These are phyloP conservation scores for Cyanodermella asteris DNA, from an alignment of 2,329 filamentous ascomycete species.

Conservation along the genomic window DNA sequence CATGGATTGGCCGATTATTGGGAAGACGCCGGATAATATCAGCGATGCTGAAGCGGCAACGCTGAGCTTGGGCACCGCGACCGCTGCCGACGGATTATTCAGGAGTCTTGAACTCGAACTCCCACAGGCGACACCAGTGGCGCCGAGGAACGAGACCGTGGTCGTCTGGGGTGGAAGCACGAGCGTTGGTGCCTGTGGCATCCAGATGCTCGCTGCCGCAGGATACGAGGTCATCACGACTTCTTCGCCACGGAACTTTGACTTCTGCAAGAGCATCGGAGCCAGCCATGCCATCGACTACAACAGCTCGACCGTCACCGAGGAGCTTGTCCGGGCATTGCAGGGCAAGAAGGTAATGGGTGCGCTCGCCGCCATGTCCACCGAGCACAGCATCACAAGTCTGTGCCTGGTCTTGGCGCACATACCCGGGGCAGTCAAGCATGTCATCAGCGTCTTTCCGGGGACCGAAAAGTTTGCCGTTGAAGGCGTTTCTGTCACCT, in stretches of 20 bases:
- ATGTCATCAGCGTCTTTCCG: conserved; percentile 5
- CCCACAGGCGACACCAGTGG: conserved; percentile 4
- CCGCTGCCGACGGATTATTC: conserved; percentile 13
- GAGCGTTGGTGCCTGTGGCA: conserved; percentile 22
- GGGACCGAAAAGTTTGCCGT: conserved; percentile 11
- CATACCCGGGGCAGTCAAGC: conserved; percentile 7
- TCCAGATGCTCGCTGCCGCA: conserved; percentile 23
- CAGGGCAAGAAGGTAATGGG: conserved; percentile 8
- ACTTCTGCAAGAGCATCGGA: conserved; percentile 21
- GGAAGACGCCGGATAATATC: conserved; percentile 11
- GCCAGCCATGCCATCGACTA: conserved; percentile 25
- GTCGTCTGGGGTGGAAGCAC: conserved; percentile 28
- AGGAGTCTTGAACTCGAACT: conserved; percentile 9
- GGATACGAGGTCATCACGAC: conserved; percentile 26
- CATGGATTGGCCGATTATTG: conserved; percentile 8
- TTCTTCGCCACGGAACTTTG: conserved; percentile 20
- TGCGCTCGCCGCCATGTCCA: conserved; percentile 9
- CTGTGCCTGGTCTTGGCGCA: conserved; percentile 8
- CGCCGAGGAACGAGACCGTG: conserved; percentile 13
- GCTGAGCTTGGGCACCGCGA: conserved; percentile 14
- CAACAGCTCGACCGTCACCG: conserved; percentile 12
- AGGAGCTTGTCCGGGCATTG: conserved; percentile 12
- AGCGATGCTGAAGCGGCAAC: conserved; percentile 13
- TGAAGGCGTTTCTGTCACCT: conserved; percentile 10
- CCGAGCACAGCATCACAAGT: conserved; percentile 7